Percentiles rank a stretch among this genome's conserved stretches.
Evolutionary conservation across 2,329 filamentous ascomycete species (phyloP).

Genomic region (Clonostachys chloroleuca): DNA sequence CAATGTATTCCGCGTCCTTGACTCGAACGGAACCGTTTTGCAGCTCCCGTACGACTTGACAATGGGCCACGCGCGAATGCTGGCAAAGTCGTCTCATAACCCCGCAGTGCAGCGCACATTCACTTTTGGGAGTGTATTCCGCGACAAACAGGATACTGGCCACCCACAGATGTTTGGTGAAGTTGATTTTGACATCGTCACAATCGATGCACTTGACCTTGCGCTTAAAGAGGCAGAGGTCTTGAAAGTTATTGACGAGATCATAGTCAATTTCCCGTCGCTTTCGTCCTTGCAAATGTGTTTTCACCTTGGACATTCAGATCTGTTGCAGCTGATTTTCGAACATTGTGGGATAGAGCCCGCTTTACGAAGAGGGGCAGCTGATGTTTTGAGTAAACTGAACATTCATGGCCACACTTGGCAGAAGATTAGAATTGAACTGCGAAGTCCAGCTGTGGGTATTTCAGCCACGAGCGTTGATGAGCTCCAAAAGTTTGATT

Average conservation of each 20-base stretch:
- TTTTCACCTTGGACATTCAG: slow-evolving; percentile 86
- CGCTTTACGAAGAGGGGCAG: slow-evolving; percentile 64
- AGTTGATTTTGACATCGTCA: slow-evolving; percentile 96
- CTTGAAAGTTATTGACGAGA: slow-evolving; percentile 91
- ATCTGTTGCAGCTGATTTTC: slow-evolving; percentile 82
- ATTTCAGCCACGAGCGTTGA: slow-evolving; percentile 87
- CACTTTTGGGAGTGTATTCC: slow-evolving; percentile 83
- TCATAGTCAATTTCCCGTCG: slow-evolving; percentile 75
- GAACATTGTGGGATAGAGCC: slow-evolving; percentile 79
- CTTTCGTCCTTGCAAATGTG: slow-evolving; percentile 71
- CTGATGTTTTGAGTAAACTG: slow-evolving; percentile 81
- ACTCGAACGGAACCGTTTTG: slow-evolving; percentile 79
- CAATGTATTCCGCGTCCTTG: slow-evolving; percentile 75
- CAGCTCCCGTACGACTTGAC: slow-evolving; percentile 95
- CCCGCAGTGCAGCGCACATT: slow-evolving; percentile 71
- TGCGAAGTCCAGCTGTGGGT: slow-evolving; percentile 76
- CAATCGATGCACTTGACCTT: slow-evolving; percentile 73
- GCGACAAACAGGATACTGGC: slow-evolving; percentile 72
- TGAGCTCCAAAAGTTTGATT: slow-evolving; percentile 87
- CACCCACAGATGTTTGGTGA: slow-evolving; percentile 82
- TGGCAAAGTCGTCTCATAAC: slow-evolving; percentile 65
- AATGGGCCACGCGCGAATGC: slow-evolving; percentile 77
- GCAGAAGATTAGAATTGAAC: slow-evolving; percentile 76
- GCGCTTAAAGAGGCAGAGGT: slow-evolving; percentile 90
- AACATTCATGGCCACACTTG: slow-evolving; percentile 79